Base-by-base conservation (phyloP, 208 protist genomes). In the Tritrichomonas musculus region DNA sequence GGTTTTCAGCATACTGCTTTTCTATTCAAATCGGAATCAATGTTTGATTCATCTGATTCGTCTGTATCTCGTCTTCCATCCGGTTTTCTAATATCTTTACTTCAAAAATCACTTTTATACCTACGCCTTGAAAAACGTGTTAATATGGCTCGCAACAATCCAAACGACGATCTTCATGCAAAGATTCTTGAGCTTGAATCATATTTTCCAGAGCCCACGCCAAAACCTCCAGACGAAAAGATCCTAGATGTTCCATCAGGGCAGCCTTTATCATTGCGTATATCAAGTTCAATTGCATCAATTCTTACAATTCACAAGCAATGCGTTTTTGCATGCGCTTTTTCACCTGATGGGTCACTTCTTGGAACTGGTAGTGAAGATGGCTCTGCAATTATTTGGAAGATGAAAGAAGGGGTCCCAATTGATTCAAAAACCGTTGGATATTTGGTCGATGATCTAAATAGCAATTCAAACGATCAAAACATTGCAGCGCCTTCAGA, bases 1-100 rank as follows among this genome's bases (percentile, higher is more conserved):
- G 73, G 73, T 30, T 84, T 84, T 53, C n/a, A 84, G 4, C 73
- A 84, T 84, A 53, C 73, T 22, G 73, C 73, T 8, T 84, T 47
- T 53, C 5, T 84, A 53, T 84, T 84, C 30, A 44, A 84, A n/a
- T 53, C 20, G 25, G 73, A 84, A 84, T 84, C 73, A 5, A 47
- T 84, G 27, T 49, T 84, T 17, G 36, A 33, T 53, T 25, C 41
- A 25, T 84, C 44, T 33, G 36, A 84, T 53, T 30, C 36, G 25
- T 39, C 8, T 33, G 0, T 9, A 0, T 49, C 73, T 1, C 27
- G 30, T 25, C 49, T 84, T 53, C 73, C 73, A n/a, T 44, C 73
- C 1, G 36, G 25, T 84, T 11, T 44, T 33, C 73, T 84, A n/a
- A 84, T 84, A 53, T 22, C 73, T 17, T 8, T 84, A 25, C 73